Evolutionary conservation across 371 early-diverging fungal species (phyloP).

Genomic region (Rhizopus arrhizus): DNA sequence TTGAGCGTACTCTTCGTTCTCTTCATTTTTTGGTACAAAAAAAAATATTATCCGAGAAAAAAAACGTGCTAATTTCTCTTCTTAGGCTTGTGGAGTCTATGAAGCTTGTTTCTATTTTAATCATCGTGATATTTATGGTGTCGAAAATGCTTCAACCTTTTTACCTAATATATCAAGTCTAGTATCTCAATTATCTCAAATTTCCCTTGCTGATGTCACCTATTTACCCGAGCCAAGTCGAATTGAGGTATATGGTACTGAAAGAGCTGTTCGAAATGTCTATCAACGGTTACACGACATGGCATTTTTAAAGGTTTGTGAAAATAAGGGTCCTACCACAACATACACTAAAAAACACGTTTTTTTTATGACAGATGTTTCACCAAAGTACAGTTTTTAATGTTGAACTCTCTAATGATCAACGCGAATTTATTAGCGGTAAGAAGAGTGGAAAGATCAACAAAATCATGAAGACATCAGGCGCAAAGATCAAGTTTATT

Average conservation of each 20-base stretch:
- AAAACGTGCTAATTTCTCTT: conserved; percentile 1
- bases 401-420: conserved; percentile 79
- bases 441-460: conserved; percentile 95
- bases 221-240: conserved; percentile 50
- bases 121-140: conserved; percentile 30
- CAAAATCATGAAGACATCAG: conserved; percentile 75
- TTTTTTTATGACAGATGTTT: conserved; percentile 47
- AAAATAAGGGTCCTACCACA: neutral
- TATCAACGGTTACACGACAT: conserved; percentile 57
- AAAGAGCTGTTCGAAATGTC: conserved; percentile 61
- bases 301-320: conserved; percentile 42
- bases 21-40: conserved; percentile 46
- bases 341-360: neutral
- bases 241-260: conserved; percentile 68
- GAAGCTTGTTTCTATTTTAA: conserved; percentile 62
- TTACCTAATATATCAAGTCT: conserved; percentile 43
- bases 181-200: conserved; percentile 55
- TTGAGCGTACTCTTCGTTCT: conserved; percentile 73
- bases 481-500: conserved; percentile 53
- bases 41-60: neutral
- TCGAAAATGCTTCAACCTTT: conserved; percentile 26
- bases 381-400: conserved; percentile 40
- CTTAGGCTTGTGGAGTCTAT: conserved; percentile 60
- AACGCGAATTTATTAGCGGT: conserved; percentile 90
- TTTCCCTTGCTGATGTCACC: conserved; percentile 61